These are phyloP conservation scores for Byssoonygena ceratinophila DNA, from an alignment of 2,329 filamentous ascomycete species.

Conservation along the genomic window DNA sequence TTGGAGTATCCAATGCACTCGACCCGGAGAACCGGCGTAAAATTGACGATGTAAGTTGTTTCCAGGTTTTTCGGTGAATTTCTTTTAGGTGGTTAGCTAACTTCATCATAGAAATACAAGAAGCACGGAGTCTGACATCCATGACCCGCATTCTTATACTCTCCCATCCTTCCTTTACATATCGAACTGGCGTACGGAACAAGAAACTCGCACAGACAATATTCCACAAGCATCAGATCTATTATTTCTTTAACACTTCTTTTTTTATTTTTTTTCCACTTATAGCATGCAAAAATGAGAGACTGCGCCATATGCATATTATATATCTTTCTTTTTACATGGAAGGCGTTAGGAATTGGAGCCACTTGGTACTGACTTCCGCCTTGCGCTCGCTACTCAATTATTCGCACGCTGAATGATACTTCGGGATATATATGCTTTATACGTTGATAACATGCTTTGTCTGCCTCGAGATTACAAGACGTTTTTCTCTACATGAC, in stretches of 20 bases:
- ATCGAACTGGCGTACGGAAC: not conserved
- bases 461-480: not conserved
- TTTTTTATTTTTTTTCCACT: not conserved
- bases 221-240: not conserved
- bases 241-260: not conserved
- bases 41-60: constrained; percentile 73
- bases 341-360: not conserved
- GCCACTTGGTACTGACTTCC: not conserved
- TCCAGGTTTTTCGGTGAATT: not conserved
- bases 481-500: not conserved
- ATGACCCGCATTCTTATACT: not conserved
- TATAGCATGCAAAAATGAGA: not conserved
- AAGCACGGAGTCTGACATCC: constrained; percentile 19
- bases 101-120: constrained; percentile 36
- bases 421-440: not conserved
- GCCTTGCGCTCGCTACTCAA: not conserved
- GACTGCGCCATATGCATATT: not conserved
- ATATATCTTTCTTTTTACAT: not conserved
- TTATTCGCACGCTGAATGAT: not conserved
- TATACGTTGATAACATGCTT: not conserved
- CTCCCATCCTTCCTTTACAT: not conserved
- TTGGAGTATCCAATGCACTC: constrained; percentile 85
- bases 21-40: constrained; percentile 72
- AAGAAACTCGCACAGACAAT: not conserved
- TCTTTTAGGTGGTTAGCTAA: not conserved